Evolutionary conservation across 441 rosid species (phyloP), one percentile per base, ranked within the genome.

Genomic region (Macaranga tanarius): DNA sequence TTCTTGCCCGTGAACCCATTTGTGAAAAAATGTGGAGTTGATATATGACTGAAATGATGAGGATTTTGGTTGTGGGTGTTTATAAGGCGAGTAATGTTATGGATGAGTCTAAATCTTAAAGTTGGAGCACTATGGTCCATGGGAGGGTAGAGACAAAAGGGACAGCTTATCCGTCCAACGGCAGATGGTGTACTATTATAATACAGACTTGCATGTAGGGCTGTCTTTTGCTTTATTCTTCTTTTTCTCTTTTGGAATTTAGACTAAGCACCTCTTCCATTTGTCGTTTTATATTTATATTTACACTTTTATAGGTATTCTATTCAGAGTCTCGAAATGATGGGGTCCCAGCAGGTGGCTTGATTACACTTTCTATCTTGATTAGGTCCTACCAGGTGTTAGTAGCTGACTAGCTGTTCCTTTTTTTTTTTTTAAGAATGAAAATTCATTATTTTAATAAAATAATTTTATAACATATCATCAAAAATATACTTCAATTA

Each of bases 121-220:
- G 44, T 40, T 40, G 10, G 44, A 40, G 44, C 44, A 40, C 2
- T 40, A 40, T 40, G 45, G 40, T 65, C 44, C 5, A 40, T 40
- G 45, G 40, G 68, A 68, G 51, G 62, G 73, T 74, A 69, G 81
- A 73, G 80, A 83, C 81, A 81, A 81, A 82, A 81, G 89, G 52
- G 88, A 86, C 92, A 80, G 85, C 76, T 84, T 71, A 87, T 86
- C 92, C 81, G 88, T 77, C 84, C 82, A 83, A 76, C 84, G 74
- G 83, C 89, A 81, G 84, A 74, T 56, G 70, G 69, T 72, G 71
- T 38, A 64, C 40, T 47, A 48, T 60, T 59, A 54, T 73, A 74
- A 67, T 67, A 65, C 73, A 73, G 64, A 71, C 56, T 77, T 69
- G 82, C 72, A 75, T 80, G 82, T 79, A 80, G 83, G 74, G 63